Conservation (phyloP, 1,284 basidiomycete genomes). For the Takashimella tepidaria region DNA sequence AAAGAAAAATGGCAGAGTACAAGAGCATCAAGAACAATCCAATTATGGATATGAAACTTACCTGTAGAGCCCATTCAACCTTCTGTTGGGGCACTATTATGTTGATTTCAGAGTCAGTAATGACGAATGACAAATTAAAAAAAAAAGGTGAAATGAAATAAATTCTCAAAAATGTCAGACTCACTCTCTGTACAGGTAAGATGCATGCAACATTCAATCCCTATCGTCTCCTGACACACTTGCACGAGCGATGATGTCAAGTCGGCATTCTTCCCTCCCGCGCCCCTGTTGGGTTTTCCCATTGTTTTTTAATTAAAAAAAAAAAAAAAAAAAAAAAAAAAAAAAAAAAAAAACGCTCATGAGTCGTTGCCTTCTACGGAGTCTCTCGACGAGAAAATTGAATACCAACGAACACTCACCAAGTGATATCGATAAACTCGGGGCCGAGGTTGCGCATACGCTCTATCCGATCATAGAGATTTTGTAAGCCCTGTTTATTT, state of each 20-base stretch:
- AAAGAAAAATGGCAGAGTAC: no score
- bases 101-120: not conserved
- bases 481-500: slow-evolving; percentile 72
- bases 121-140: not conserved
- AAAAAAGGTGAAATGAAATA: not conserved
- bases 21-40: no score
- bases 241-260: slow-evolving; percentile 93
- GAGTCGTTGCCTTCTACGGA: no score
- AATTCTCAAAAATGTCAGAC: slow-evolving; percentile 15
- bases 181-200: slow-evolving; percentile 89
- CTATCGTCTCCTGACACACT: slow-evolving; percentile 85
- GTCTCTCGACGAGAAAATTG: not conserved
- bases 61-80: slow-evolving; percentile 80
- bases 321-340: no score
- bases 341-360: no score
- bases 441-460: slow-evolving; percentile 94
- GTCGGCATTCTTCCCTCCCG: slow-evolving; percentile 89
- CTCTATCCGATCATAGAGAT: slow-evolving; percentile 92
- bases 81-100: slow-evolving; percentile 76
- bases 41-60: no score
- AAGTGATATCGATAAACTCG: slow-evolving; percentile 98
- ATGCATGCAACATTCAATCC: slow-evolving; percentile 96
- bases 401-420: slow-evolving; percentile 52
- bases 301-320: not conserved
- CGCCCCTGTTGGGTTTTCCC: slow-evolving; percentile 61